Conservation (phyloP, 176 grass and related monocot genomes). For the Aegilops sharonensis region DNA sequence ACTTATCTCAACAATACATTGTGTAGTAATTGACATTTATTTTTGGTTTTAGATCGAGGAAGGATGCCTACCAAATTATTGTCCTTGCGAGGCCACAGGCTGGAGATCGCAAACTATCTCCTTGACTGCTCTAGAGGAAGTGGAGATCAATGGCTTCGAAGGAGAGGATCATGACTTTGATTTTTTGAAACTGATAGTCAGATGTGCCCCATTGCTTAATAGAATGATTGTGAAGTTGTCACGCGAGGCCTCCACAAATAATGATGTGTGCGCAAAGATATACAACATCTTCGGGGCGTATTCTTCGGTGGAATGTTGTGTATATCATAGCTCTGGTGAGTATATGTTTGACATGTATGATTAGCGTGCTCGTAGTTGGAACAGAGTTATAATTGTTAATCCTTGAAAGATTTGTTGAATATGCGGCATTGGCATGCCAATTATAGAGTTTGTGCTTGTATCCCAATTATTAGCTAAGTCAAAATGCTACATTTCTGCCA, state of each 20-base stretch:
- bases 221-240: background rate
- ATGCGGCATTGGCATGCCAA: background rate
- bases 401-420: background rate
- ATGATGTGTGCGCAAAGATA: background rate
- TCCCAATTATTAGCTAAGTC: background rate
- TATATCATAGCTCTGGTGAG: background rate
- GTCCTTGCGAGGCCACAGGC: background rate
- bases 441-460: background rate
- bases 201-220: background rate
- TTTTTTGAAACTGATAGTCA: background rate
- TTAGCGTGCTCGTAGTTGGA: background rate
- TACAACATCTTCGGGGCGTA: background rate
- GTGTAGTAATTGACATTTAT: background rate
- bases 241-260: background rate
- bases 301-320: background rate
- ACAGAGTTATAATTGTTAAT: background rate
- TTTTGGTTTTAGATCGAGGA: background rate
- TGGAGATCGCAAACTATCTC: background rate
- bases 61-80: background rate
- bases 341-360: background rate
- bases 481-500: too few species aligned
- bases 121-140: background rate
- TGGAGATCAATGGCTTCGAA: background rate
- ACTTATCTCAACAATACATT: background rate
- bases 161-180: background rate